Base-by-base conservation (phyloP, 2,329 filamentous ascomycete genomes). In the Didymosphaeria variabile region DNA sequence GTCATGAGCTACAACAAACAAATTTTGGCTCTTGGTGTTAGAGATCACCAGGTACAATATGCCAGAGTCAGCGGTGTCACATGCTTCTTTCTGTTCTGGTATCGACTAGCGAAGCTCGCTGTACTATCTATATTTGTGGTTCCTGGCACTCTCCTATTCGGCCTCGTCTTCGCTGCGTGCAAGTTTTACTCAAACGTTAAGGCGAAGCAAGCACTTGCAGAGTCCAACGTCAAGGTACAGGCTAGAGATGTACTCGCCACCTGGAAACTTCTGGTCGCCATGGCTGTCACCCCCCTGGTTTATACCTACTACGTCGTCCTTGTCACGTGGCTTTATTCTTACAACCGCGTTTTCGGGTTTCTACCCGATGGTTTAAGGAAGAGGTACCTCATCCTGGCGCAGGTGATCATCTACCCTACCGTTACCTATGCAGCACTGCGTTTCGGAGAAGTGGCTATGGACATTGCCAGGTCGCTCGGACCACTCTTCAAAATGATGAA, bases 381-480 rank as follows among this genome's bases (percentile, higher is more conserved):
- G 88, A 65, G 70, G 38, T 73, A 66, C 42, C 65, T 77, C 40
- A 88, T 94, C 65, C 76, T 92, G 10, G 86, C 88, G 42, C 91
- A 93, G 53, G 90, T 92, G 81, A 84, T 92, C 51, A 82, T 96
- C 67, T 97, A 97, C 83, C 91, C 94, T 6, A 86, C 89, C 26
- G 91, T 97, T 70, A 97, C 94, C 0, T 97, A 97, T 77, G 94
- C 93, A 5, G 93, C 95, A 7, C 88, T 99, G 55, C 90, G 95
- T 12, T 97, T 98, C 67, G 95, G 95, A 50, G 95, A 99, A 80
- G 90, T 97, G n/a, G 95, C 94, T 55, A 97, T 99, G 93, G 95
- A 99, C 75, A 97, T 99, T 58, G 83, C 95, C 81, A 99, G 98
- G 80, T 98, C 94, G 0, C 86, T 99, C 17, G 88, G 93, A 10